phyloP scores from a whole-genome alignment of 1,284 basidiomycete genomes.

The Cystobasidium sp. region DNA sequence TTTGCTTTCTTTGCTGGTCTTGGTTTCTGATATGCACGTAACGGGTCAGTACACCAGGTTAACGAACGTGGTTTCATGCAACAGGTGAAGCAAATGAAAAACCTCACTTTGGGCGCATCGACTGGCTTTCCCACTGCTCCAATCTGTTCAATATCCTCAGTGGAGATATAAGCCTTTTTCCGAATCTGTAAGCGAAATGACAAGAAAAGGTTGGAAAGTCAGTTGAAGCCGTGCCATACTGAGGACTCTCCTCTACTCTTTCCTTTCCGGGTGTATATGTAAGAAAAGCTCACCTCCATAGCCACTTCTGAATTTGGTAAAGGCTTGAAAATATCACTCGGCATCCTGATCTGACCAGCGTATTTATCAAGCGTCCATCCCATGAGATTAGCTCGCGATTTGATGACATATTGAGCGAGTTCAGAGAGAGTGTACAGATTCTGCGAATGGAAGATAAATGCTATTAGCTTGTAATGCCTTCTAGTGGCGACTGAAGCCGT shows the following conservation, averaged over 20 bases:
- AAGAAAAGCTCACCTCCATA: constrained; percentile 46
- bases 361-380: constrained; percentile 79
- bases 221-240: background rate
- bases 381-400: constrained; percentile 67
- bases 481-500: background rate
- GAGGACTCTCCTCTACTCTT: background rate
- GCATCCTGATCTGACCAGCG: constrained; percentile 78
- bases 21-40: background rate
- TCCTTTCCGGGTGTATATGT: constrained; percentile 53
- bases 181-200: constrained; percentile 61
- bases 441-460: constrained; percentile 59
- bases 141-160: constrained; percentile 66
- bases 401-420: constrained; percentile 84
- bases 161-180: constrained; percentile 69
- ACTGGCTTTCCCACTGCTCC: constrained; percentile 57
- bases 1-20: background rate
- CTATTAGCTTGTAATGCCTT: background rate
- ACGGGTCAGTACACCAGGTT: too few species aligned
- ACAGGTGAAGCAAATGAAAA: background rate
- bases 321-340: constrained; percentile 73
- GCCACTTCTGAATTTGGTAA: constrained; percentile 53
- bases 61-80: background rate
- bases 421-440: constrained; percentile 88
- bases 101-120: constrained; percentile 18
- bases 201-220: too few species aligned